A percentile compares a stretch with the other conserved stretches of the same genome.
Conservation (phyloP, 805 yeast genomes). For the Ogataea sp. region DNA sequence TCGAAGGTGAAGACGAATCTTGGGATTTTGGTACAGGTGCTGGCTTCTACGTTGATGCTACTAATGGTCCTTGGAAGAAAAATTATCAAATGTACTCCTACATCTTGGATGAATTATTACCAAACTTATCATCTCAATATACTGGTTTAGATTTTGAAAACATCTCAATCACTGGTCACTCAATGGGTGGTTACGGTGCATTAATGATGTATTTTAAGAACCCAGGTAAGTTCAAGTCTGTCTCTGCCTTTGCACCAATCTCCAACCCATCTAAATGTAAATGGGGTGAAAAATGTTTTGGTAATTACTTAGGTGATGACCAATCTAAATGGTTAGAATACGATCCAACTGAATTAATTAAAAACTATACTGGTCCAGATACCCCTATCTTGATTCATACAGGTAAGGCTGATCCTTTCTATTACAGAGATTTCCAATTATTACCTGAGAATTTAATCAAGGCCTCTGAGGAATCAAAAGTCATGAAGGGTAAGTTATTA, state of each 20-base stretch:
- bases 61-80: slow-evolving; percentile 56
- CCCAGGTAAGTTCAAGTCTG: slow-evolving; percentile 68
- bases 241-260: slow-evolving; percentile 89
- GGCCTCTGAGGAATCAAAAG: slow-evolving; percentile 45
- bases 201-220: slow-evolving; percentile 55
- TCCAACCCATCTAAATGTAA: slow-evolving; percentile 66
- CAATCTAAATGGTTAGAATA: slow-evolving; percentile 60
- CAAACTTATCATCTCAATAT: slow-evolving; percentile 33
- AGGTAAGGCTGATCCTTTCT: slow-evolving; percentile 75
- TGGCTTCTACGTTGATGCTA: slow-evolving; percentile 87
- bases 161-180: slow-evolving; percentile 85
- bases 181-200: slow-evolving; percentile 98
- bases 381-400: slow-evolving; percentile 68
- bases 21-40: slow-evolving; percentile 96
- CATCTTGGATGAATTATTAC: slow-evolving; percentile 65
- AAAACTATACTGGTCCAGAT: slow-evolving; percentile 40
- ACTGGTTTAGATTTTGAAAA: slow-evolving; percentile 52
- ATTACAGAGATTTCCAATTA: slow-evolving; percentile 43
- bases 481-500: slow-evolving; percentile 51
- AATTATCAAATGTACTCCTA: slow-evolving; percentile 86
- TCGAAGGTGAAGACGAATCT: slow-evolving; percentile 58
- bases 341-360: slow-evolving; percentile 78
- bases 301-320: slow-evolving; percentile 64
- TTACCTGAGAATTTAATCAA: slow-evolving; percentile 65
- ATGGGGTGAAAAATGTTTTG: slow-evolving; percentile 87